Evolutionary conservation across 495 filamentous ascomycete species (phyloP), one percentile per base, ranked within the genome.

Genomic region (Alectoria sarmentosa): DNA sequence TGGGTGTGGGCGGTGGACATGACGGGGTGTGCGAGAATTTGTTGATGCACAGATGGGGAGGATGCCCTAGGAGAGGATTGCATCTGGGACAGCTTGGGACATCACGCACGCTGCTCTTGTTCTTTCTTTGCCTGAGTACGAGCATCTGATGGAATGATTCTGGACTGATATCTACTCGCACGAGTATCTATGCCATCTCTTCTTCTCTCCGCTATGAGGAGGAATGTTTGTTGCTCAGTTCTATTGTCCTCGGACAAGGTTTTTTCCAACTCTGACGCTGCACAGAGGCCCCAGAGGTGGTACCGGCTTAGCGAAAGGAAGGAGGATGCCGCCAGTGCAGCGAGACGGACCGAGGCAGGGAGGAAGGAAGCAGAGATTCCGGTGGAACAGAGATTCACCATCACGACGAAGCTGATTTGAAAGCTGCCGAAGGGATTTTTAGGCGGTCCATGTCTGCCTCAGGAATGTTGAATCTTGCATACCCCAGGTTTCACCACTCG

Each of bases 1-100:
- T 91, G 87, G 87, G 77, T 82, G 70, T 91, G 89, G 89, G 86
- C 84, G 4, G 77, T 83, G 58, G 69, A 72, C 49, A 87, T 90
- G 81, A 63, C 38, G 30, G 62, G 17, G 15, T 44, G 63, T 30
- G 55, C 68, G 28, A 64, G 65, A 19, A 48, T 38, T 19, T 6
- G 28, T 28, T 63, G 63, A 66, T 39, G 6, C 17, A 4, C 30
- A 17, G 2, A 26, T n/a, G 44, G 55, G 21, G 56, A 26, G 34
- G 21, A 11, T 41, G 21, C 8, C 17, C 14, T 3, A 58, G 26
- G 39, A 26, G 0, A 1, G 38, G 57, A 26, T 59, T 26, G 49
- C 3, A 32, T 54, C 3, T 30, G 49, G 23, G 49, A 32, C 11
- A 30, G 49, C 11, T 30, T 10, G 30, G 52, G 49, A 17, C 32